A percentile compares a stretch with the other conserved stretches of the same genome.
These are phyloP conservation scores for Kodamaea leandrae DNA, from an alignment of 805 yeast species.

Conservation along the genomic window DNA sequence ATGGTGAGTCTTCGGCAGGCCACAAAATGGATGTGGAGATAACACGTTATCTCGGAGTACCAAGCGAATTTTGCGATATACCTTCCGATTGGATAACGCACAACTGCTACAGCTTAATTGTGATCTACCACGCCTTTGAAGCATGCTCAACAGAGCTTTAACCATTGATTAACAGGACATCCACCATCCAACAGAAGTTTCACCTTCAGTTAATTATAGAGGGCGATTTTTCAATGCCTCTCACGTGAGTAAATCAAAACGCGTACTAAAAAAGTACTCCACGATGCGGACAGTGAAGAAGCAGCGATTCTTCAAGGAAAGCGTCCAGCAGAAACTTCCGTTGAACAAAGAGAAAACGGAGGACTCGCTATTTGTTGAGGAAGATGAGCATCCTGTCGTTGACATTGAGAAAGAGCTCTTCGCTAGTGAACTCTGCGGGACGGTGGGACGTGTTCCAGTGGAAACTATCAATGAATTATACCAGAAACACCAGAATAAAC, in stretches of 20 bases:
- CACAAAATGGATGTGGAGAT: no score
- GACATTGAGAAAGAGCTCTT: conserved; percentile 12
- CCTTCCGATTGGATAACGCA: no score
- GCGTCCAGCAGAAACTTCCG: conserved; percentile 3
- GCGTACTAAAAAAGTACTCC: no score
- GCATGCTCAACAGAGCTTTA: no score
- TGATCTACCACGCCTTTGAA: no score
- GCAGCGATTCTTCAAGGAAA: conserved; percentile 8
- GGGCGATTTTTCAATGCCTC: not conserved
- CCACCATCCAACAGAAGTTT: not conserved
- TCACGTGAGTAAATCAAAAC: not conserved
- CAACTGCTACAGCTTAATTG: no score
- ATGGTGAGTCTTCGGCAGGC: no score
- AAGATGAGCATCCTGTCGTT: conserved; percentile 3
- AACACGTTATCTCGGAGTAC: no score
- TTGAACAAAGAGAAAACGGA: not conserved
- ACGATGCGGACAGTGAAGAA: conserved; percentile 6
- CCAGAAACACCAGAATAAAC: conserved; percentile 14
- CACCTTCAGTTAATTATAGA: no score
- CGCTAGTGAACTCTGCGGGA: conserved; percentile 13
- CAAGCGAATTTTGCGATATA: no score
- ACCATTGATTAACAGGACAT: no score
- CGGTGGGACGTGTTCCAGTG: conserved; percentile 15
- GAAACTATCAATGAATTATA: conserved; percentile 12
- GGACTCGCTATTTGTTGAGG: conserved; percentile 7